These are phyloP conservation scores for Claviceps maximensis DNA, from an alignment of 2,329 filamentous ascomycete species.

Conservation along the genomic window DNA sequence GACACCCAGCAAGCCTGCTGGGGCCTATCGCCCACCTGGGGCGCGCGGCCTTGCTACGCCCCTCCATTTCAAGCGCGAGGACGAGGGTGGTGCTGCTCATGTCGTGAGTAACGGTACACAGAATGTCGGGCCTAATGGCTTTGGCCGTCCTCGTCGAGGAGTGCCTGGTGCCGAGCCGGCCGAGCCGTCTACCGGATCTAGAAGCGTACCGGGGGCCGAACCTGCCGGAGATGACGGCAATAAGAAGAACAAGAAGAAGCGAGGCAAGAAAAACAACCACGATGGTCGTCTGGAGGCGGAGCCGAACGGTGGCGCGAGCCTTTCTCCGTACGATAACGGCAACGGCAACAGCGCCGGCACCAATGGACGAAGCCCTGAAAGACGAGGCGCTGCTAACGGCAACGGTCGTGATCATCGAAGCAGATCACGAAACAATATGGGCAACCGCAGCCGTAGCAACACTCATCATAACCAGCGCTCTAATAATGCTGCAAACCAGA, in stretches of 20 bases:
- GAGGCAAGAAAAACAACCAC: conserved; percentile 79
- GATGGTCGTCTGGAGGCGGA: conserved; percentile 43
- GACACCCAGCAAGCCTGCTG: conserved; percentile 92
- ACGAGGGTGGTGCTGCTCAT: conserved; percentile 86
- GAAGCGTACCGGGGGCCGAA: conserved; percentile 51
- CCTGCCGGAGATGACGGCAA: conserved; percentile 54
- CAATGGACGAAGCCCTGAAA: conserved; percentile 50
- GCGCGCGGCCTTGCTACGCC: conserved; percentile 82
- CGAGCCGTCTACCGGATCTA: conserved; percentile 53
- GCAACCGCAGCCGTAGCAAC: conserved; percentile 40
- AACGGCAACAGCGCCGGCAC: conserved; percentile 21
- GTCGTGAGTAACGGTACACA: conserved; percentile 65
- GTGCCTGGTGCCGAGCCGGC: conserved; percentile 77
- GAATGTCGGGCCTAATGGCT: conserved; percentile 63
- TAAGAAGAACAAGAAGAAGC: conserved; percentile 97
- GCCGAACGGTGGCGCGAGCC: conserved; percentile 31
- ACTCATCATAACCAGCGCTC: conserved; percentile 27
- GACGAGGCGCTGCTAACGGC: conserved; percentile 33
- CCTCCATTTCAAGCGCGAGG: conserved; percentile 91
- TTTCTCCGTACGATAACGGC: conserved; percentile 29
- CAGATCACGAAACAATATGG: conserved; percentile 40
- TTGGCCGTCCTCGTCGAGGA: conserved; percentile 59
- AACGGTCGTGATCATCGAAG: conserved; percentile 37
- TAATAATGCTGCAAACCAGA: conserved; percentile 13
- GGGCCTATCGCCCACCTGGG: conserved; percentile 88